These are phyloP conservation scores for Mycena galopus DNA, from an alignment of 768 basidiomycete species.

Conservation along the genomic window DNA sequence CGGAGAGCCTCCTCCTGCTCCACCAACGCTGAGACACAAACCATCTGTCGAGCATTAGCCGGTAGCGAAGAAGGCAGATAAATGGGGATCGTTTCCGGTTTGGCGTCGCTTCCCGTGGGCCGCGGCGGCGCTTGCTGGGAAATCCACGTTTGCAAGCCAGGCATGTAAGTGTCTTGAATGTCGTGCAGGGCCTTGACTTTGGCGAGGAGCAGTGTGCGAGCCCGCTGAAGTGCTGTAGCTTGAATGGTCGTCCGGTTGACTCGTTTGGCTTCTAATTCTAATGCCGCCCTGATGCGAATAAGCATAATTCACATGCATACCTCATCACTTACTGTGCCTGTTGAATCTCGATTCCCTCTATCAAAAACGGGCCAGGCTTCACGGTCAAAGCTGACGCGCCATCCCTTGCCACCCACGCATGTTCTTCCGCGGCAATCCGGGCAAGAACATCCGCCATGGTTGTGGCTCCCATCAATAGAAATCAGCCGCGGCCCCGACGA, in stretches of 20 bases:
- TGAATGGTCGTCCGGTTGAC: background rate
- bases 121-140: background rate
- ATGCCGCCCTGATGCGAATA: background rate
- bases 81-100: slow-evolving; percentile 32
- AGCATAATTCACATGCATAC: background rate
- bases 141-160: background rate
- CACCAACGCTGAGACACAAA: slow-evolving; percentile 30
- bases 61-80: slow-evolving; percentile 39
- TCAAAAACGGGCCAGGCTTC: slow-evolving; percentile 27
- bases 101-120: background rate
- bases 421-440: slow-evolving; percentile 33
- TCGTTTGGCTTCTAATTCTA: background rate
- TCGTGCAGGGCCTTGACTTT: background rate
- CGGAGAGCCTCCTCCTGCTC: slow-evolving; percentile 39
- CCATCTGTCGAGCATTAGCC: background rate
- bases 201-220: background rate
- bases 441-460: slow-evolving; percentile 27
- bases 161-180: background rate
- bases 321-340: slow-evolving; percentile 20
- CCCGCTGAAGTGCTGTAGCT: background rate
- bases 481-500: too few species aligned
- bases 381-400: background rate
- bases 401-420: background rate
- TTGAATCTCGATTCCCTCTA: slow-evolving; percentile 28
- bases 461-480: slow-evolving; percentile 12